phyloP scores from a whole-genome alignment of 1,284 basidiomycete species.

The Sphagnurus paluster region DNA sequence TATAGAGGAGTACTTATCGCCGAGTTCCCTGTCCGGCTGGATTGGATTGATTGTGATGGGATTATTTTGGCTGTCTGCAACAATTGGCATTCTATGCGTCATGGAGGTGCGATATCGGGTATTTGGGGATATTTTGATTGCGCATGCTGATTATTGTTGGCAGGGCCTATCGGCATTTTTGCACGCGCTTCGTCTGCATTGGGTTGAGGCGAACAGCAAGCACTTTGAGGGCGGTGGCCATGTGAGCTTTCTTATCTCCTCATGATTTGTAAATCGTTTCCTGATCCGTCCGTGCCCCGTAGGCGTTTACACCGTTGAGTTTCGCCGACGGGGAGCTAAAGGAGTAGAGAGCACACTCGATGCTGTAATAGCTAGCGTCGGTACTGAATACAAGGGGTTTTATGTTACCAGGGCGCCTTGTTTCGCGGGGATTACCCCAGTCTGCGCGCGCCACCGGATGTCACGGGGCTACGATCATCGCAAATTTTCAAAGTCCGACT shows the following conservation, averaged over 20 bases:
- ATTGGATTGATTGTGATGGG: conserved; percentile 69
- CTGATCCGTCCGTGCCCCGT: conserved; percentile 16
- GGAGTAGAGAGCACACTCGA: conserved; percentile 30
- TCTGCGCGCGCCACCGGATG: conserved; percentile 18
- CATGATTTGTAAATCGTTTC: conserved; percentile 31
- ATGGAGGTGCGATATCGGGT: conserved; percentile 79
- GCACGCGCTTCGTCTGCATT: conserved; percentile 95
- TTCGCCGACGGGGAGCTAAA: conserved; percentile 52
- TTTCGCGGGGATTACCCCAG: conserved; percentile 22
- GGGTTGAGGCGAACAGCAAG: conserved; percentile 98
- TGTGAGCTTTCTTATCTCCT: conserved; percentile 49
- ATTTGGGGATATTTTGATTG: conserved; percentile 3
- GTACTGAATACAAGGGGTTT: neutral
- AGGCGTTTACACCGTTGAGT: conserved; percentile 69
- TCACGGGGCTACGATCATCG: conserved; percentile 21
- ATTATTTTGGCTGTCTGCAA: conserved; percentile 81
- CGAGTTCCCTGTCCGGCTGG: conserved; percentile 55
- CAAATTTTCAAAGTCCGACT: conserved; percentile 40
- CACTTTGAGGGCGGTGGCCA: conserved; percentile 91
- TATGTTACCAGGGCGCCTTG: neutral
- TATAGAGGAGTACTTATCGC: conserved; percentile 57
- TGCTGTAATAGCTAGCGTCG: conserved; percentile 1
- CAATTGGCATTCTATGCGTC: conserved; percentile 79
- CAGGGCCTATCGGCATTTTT: conserved; percentile 93
- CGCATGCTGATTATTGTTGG: conserved; percentile 11